Base-by-base conservation (phyloP, 345 rosid species). In the Mercurialis annua region DNA sequence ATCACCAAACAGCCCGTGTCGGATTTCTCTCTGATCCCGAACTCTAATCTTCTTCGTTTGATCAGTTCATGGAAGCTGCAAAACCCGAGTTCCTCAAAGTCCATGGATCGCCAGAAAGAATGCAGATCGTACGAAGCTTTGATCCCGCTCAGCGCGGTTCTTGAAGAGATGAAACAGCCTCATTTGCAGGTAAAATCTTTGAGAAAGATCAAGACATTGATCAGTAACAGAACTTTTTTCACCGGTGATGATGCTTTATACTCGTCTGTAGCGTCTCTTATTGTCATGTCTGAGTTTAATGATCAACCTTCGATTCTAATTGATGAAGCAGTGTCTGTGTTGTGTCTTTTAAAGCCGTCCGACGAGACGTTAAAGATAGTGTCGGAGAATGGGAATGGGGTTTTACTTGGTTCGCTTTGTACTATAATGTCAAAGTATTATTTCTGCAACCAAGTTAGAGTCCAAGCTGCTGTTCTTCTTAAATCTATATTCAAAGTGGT, bases 11-110 rank as follows among this genome's bases (percentile, higher is more conserved):
- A 66, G 3, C 67, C 67, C 15, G 67, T 73, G 14, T 24, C 67
- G 15, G 63, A 66, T 67, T 67, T 67, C 67, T 33, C 56, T 54
- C 67, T 73, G 52, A 61, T 50, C 30, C 76, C 76, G 8, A 73
- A 73, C 56, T 73, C 76, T 17, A 73, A 73, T 47, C 76, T 73
- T 33, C 76, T 60, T 36, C 76, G 76, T 30, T 24, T 73, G 62
- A 73, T 73, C 60, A 62, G 60, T 21, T 66, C 72, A 0, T 73
- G 76, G 71, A 15, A 67, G 18, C 6, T 60, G 12, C 67, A 53
- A 4, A 12, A 62, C 4, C 23, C 9, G 12, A 23, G 52, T 2
- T 15, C 44, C 8, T 0, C 40, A 33, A 62, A 20, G 33, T 52
- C 33, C 0, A 26, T 29, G 8, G 66, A 40, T 46, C 49, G 59